These are phyloP conservation scores for Nidularia sp. DNA, from an alignment of 768 basidiomycete species.

Conservation along the genomic window DNA sequence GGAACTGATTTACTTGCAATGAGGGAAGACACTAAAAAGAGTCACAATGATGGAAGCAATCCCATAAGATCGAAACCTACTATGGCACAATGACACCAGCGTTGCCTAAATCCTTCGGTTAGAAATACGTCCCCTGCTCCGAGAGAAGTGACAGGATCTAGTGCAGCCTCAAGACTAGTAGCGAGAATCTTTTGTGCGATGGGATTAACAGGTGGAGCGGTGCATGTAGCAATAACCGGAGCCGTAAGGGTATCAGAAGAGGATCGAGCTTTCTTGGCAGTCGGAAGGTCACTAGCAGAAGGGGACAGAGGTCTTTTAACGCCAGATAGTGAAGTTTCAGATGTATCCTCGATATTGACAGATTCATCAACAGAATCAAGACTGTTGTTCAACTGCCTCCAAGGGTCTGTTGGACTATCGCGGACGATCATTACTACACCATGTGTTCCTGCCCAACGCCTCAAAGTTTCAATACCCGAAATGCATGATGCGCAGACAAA, in stretches of 20 bases:
- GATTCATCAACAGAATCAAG: conserved; percentile 12
- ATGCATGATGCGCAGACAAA: conserved; percentile 75
- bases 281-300: conserved; percentile 26
- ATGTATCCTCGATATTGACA: conserved; percentile 20
- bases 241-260: conserved; percentile 12
- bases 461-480: conserved; percentile 44
- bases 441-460: conserved; percentile 62
- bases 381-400: conserved; percentile 46
- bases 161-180: conserved; percentile 11
- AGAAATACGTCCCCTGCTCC: conserved; percentile 76
- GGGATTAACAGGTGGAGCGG: conserved; percentile 49
- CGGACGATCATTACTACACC: conserved; percentile 69
- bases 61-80: conserved; percentile 30
- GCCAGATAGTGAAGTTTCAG: conserved; percentile 19
- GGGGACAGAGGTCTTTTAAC: conserved; percentile 50
- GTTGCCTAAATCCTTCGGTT: conserved; percentile 63
- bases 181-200: conserved; percentile 42
- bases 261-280: conserved; percentile 31
- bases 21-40: conserved; percentile 57
- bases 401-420: conserved; percentile 35
- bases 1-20: conserved; percentile 50
- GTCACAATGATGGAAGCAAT: no score
- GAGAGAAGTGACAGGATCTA: conserved; percentile 22
- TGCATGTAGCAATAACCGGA: conserved; percentile 37
- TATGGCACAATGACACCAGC: conserved; percentile 73